phyloP scores from a whole-genome alignment of 495 filamentous ascomycete species.

The Penicillium subrubescens region DNA sequence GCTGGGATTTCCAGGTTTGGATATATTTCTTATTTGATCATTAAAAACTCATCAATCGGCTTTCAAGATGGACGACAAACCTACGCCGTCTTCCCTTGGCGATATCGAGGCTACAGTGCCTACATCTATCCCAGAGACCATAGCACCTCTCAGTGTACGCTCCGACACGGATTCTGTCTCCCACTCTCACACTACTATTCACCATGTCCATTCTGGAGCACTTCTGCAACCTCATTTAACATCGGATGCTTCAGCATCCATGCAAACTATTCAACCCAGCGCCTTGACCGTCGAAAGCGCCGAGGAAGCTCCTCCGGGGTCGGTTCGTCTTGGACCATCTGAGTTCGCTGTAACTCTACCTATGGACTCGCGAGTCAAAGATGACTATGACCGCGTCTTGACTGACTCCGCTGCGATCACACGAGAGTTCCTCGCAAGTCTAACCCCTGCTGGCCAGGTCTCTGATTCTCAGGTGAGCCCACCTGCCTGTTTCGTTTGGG shows the following conservation, averaged over 20 bases:
- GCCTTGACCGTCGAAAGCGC: slow-evolving; percentile 37
- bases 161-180: slow-evolving; percentile 29
- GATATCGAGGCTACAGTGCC: slow-evolving; percentile 43
- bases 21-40: not conserved
- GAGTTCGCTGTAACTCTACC: slow-evolving; percentile 50
- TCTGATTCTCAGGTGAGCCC: slow-evolving; percentile 29
- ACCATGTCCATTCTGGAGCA: slow-evolving; percentile 26
- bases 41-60: not conserved
- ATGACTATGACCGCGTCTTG: slow-evolving; percentile 45
- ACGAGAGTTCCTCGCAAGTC: slow-evolving; percentile 28
- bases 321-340: slow-evolving; percentile 42
- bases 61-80: slow-evolving; percentile 12
- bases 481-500: not conserved
- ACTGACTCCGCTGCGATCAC: slow-evolving; percentile 28
- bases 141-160: slow-evolving; percentile 42
- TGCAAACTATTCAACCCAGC: slow-evolving; percentile 49
- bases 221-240: slow-evolving; percentile 26
- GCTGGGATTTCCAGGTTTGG: not conserved
- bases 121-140: slow-evolving; percentile 32
- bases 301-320: slow-evolving; percentile 38
- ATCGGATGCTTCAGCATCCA: slow-evolving; percentile 10
- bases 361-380: slow-evolving; percentile 49
- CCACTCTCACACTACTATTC: slow-evolving; percentile 23
- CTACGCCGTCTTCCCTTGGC: slow-evolving; percentile 45
- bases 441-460: slow-evolving; percentile 13